Base-by-base conservation (phyloP, 2,329 filamentous ascomycete genomes). In the Fusarium globosum region DNA sequence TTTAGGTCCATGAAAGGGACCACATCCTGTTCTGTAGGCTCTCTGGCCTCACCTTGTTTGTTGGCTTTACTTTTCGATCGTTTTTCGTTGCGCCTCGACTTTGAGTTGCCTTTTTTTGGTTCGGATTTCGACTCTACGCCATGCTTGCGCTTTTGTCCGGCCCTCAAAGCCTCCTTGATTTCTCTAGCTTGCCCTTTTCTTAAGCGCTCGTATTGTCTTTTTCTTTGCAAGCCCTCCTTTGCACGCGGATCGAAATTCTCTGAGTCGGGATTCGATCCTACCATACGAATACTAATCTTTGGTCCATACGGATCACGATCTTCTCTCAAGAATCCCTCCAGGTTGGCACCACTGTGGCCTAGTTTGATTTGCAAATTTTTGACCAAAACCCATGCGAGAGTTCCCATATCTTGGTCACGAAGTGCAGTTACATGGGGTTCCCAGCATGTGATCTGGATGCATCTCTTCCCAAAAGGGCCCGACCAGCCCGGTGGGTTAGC, bases 301-400 rank as follows among this genome's bases (percentile, higher is more conserved):
- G 72, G 82, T 14, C 71, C 69, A 15, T 41, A 84, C 15, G 77
- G 71, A 3, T 76, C 75, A 11, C 82, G 82, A 75, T 96, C 93
- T 58, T 87, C 86, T 73, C 92, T 90, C 28, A 97, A 81, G 60
- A 85, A 89, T 5, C 93, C 95, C 80, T 97, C 95, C 0, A 97
- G 83, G 66, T 88, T 88, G 8, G 81, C 79, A 33, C 80, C 84
- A 52, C 86, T 85, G 55, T 79, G 84, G 18, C 88, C 88, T 26
- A 82, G 83, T 71, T 92, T 94, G 71, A 94, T 86, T 26, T 92
- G 92, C 7, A 97, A 86, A 76, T 98, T 97, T 28, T 85, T 87
- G 11, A 98, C 81, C 8, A 82, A 82, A 5, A 97, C 83, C 85
- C 92, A 91, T 30, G 90, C 84, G 7, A 89, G 88, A n/a, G 83